Percentiles rank a stretch among this genome's conserved stretches.
Evolutionary conservation across 1,284 basidiomycete species (phyloP).

Genomic region (Thelephora terrestris): DNA sequence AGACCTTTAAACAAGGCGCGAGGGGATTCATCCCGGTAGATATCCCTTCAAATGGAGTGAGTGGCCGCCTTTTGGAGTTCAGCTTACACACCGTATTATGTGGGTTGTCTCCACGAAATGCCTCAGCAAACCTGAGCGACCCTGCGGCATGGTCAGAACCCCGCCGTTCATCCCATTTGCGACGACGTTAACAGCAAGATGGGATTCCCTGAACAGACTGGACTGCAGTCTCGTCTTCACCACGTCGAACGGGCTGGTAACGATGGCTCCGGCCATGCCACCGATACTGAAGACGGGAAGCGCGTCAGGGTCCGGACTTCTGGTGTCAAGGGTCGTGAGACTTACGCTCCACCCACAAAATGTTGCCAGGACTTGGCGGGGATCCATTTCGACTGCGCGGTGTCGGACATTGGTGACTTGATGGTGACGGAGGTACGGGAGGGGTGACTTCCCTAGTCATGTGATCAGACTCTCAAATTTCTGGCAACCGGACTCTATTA

Average conservation of each 20-base stretch:
- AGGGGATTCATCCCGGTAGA: conserved; percentile 85
- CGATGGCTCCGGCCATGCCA: conserved; percentile 95
- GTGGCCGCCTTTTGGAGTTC: not conserved
- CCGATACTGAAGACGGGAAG: conserved; percentile 52
- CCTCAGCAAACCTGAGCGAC: conserved; percentile 56
- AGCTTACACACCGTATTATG: conserved; percentile 63
- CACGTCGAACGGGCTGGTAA: conserved; percentile 96
- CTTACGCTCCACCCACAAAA: conserved; percentile 80
- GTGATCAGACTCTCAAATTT: no score
- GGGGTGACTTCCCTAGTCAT: no score
- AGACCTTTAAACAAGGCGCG: conserved; percentile 91
- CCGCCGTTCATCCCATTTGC: conserved; percentile 28
- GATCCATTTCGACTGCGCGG: conserved; percentile 25
- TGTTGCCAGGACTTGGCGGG: conserved; percentile 82
- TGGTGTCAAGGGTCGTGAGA: conserved; percentile 6
- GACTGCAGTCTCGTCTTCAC: conserved; percentile 97
- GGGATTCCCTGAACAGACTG: conserved; percentile 68
- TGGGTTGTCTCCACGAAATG: conserved; percentile 94
- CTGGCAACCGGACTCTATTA: no score
- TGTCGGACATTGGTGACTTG: conserved; percentile 13
- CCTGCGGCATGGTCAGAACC: conserved; percentile 17
- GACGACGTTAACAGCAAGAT: conserved; percentile 33
- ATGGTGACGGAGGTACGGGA: no score
- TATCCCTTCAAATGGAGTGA: conserved; percentile 46
- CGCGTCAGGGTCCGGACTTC: not conserved